Evolutionary conservation across 192 early-diverging fungal genomes (phyloP).

Genomic region (Backusella morwellensis): DNA sequence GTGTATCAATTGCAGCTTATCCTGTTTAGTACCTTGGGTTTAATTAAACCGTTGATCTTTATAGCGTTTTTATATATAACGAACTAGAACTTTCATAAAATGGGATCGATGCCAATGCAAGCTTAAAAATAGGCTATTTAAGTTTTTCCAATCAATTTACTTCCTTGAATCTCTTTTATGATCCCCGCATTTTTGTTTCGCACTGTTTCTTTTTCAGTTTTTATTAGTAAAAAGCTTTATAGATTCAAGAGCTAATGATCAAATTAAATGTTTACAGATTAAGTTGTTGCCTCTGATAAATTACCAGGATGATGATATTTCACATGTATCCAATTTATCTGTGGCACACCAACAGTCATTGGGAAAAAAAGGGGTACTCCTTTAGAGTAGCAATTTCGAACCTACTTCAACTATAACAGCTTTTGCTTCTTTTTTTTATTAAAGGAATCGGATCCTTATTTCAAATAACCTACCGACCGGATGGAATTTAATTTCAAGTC

Average conservation of each 20-base stretch:
- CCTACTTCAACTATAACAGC: too few species aligned
- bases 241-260: background rate
- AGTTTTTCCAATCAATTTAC: background rate
- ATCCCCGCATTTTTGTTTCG: background rate
- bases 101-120: background rate
- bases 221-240: background rate
- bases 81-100: background rate
- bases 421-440: background rate
- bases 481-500: background rate
- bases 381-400: too few species aligned
- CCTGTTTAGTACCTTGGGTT: background rate
- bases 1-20: background rate
- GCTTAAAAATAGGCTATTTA: background rate
- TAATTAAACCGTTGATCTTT: background rate
- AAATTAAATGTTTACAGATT: too few species aligned
- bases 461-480: background rate
- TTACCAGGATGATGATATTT: background rate
- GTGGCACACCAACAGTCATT: background rate
- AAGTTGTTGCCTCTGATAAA: background rate
- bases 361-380: background rate
- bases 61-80: background rate
- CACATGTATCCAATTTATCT: background rate
- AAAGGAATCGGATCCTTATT: background rate
- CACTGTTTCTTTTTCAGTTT: background rate
- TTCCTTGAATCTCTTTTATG: background rate